phyloP scores from a whole-genome alignment of 345 rosid species.

The Kandelia obovata region DNA sequence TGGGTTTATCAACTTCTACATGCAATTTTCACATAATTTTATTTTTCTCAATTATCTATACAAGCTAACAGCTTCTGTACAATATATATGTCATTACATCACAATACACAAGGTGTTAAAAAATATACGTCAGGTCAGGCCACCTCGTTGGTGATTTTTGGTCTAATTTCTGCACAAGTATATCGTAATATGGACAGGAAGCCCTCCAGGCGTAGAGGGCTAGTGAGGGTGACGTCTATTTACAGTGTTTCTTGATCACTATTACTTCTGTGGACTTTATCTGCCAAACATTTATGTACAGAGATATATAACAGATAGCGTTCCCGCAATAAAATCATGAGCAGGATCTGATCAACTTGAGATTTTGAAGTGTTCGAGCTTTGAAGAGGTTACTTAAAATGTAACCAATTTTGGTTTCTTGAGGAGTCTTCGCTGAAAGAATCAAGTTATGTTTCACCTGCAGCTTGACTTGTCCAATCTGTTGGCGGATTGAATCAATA shows the following conservation, averaged over 20 bases:
- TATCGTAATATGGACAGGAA: conserved; percentile 4
- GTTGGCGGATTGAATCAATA: conserved; percentile 40
- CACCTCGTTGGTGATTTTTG: conserved; percentile 9
- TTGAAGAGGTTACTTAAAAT: conserved; percentile 46
- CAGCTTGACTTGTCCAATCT: conserved; percentile 44
- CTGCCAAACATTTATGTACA: conserved; percentile 11
- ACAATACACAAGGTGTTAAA: conserved; percentile 12
- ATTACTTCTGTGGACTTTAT: background rate
- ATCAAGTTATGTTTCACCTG: conserved; percentile 38
- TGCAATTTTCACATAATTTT: conserved; percentile 8
- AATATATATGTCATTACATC: conserved; percentile 14
- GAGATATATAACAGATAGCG: background rate
- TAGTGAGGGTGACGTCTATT: background rate
- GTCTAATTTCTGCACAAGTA: conserved; percentile 15
- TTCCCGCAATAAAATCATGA: conserved; percentile 15
- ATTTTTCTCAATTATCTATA: conserved; percentile 2
- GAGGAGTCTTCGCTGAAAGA: conserved; percentile 27
- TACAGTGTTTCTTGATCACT: conserved; percentile 3
- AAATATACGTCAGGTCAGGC: conserved; percentile 16
- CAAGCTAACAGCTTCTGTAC: conserved; percentile 22
- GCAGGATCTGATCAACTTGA: conserved; percentile 43
- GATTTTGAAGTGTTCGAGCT: conserved; percentile 40
- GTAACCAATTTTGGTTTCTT: conserved; percentile 39
- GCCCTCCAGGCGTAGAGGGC: background rate
- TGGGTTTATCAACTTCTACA: too few species aligned